phyloP scores from a whole-genome alignment of 495 filamentous ascomycete species.

The Achaetomiella virescens region DNA sequence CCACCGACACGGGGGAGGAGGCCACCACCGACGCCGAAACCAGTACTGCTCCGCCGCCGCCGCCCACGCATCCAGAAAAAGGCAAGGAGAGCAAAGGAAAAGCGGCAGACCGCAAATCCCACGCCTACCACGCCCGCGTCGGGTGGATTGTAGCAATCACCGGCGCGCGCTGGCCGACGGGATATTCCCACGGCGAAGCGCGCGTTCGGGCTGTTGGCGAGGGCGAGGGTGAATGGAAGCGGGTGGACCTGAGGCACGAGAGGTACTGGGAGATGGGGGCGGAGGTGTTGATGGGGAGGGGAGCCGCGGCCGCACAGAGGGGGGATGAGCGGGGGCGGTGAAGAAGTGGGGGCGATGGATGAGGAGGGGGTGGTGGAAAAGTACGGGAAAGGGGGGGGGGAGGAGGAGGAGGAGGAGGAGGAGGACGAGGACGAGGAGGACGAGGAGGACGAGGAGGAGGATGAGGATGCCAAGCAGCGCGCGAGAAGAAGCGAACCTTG shows the following conservation, averaged over 20 bases:
- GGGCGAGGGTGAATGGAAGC: conserved; percentile 22
- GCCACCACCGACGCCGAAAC: neutral
- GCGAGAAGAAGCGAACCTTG: conserved; percentile 18
- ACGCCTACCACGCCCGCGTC: conserved; percentile 21
- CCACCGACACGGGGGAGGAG: neutral
- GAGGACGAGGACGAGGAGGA: conserved; percentile 10
- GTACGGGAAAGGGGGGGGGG: neutral
- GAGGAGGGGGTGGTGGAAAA: neutral
- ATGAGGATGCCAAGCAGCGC: neutral
- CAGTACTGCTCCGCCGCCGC: too few species aligned
- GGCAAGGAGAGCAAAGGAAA: neutral
- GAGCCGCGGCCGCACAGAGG: conserved; percentile 21
- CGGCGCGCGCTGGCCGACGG: conserved; percentile 33
- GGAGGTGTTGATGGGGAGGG: conserved; percentile 38
- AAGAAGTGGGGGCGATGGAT: neutral
- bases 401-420: conserved; percentile 7
- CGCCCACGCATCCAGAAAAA: neutral
- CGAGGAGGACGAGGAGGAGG: neutral
- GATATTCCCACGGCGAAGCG: conserved; percentile 34
- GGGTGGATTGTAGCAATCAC: conserved; percentile 29
- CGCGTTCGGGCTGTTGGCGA: conserved; percentile 35
- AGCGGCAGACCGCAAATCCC: neutral
- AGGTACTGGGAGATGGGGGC: conserved; percentile 38
- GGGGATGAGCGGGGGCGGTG: neutral
- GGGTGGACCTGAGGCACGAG: conserved; percentile 33